Evolutionary conservation across 495 filamentous ascomycete genomes (phyloP).

Genomic region (Penicillium canescens): DNA sequence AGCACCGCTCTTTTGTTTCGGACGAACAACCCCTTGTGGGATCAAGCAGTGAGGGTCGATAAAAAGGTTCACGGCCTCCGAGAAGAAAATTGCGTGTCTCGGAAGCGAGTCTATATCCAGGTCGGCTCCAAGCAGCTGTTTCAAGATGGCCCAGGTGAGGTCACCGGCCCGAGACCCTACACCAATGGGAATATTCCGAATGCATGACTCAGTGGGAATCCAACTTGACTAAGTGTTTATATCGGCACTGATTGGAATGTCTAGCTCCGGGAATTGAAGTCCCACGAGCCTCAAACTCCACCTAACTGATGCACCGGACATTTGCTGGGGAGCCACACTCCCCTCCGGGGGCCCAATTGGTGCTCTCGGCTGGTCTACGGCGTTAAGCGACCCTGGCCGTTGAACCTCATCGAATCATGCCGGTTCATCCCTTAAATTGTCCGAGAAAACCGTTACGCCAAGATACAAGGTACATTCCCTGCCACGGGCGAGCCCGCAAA

Average conservation of each 20-base stretch:
- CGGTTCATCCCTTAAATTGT: conserved; percentile 22
- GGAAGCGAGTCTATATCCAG: conserved; percentile 1
- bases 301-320: conserved; percentile 35
- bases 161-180: neutral
- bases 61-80: neutral
- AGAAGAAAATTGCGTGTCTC: neutral
- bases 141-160: neutral
- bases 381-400: conserved; percentile 24
- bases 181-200: neutral
- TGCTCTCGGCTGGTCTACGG: conserved; percentile 11
- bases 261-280: neutral
- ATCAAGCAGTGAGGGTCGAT: neutral
- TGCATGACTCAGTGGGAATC: neutral
- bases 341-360: conserved; percentile 10
- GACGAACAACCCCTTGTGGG: conserved; percentile 2
- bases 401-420: conserved; percentile 30
- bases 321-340: conserved; percentile 8
- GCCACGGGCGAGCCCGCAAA: conserved; percentile 39
- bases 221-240: conserved; percentile 3
- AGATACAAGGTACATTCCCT: conserved; percentile 23
- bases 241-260: conserved; percentile 8
- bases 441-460: conserved; percentile 43
- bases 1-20: conserved; percentile 5
- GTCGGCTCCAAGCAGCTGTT: conserved; percentile 1
- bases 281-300: conserved; percentile 29